Conservation (phyloP, 1,284 basidiomycete genomes). For the Apiotrichum gracile region DNA sequence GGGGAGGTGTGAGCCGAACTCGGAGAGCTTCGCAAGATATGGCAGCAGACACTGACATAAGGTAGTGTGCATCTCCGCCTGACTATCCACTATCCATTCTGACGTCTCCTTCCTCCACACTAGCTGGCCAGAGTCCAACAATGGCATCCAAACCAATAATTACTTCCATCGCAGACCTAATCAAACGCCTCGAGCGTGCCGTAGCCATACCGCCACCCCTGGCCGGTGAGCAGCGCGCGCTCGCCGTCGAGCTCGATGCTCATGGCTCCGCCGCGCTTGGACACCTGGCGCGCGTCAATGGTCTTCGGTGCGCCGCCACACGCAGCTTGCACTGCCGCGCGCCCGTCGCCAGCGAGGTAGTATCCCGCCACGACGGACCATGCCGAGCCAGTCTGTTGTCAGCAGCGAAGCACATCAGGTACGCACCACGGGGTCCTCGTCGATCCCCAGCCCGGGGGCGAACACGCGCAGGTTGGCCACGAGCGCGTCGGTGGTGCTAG, state of each 20-base stretch:
- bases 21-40: no score
- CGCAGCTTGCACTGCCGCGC: neutral
- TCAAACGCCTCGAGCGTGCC: constrained; percentile 16
- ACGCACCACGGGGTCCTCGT: constrained; percentile 41
- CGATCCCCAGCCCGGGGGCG: constrained; percentile 25
- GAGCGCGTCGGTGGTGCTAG: neutral
- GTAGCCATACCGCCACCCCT: constrained; percentile 7
- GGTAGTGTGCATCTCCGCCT: no score
- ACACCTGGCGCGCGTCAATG: constrained; percentile 10
- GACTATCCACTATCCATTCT: no score
- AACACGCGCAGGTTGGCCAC: constrained; percentile 25
- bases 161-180: no score
- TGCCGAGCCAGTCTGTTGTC: constrained; percentile 23
- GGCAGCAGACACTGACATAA: no score
- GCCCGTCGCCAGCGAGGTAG: constrained; percentile 17
- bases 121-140: no score
- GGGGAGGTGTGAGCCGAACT: no score
- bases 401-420: neutral
- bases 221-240: constrained; percentile 9
- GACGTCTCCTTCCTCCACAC: no score
- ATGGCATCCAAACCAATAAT: no score
- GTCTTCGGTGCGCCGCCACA: neutral
- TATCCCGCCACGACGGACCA: constrained; percentile 29
- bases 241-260: neutral
- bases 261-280: constrained; percentile 3